Evolutionary conservation across 768 basidiomycete genomes (phyloP).

Genomic region (Pleurotus citrinopileatus): DNA sequence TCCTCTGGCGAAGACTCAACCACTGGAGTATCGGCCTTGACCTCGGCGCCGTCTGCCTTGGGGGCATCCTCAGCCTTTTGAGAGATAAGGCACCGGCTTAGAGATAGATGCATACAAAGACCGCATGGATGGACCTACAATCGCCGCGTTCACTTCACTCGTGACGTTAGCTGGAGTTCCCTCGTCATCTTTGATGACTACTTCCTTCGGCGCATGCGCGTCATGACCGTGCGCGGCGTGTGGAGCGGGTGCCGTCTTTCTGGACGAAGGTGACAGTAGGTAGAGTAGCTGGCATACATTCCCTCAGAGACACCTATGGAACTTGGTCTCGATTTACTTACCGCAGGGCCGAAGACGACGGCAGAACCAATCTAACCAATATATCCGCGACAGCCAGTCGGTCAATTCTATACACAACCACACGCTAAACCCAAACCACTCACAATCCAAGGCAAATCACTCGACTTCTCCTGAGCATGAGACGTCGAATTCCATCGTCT

Average conservation of each 20-base stretch:
- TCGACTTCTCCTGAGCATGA: conserved; percentile 13
- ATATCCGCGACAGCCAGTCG: background rate
- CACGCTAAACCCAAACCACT: background rate
- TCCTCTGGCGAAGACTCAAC: background rate
- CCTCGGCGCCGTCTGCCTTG: conserved; percentile 9
- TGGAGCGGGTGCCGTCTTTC: conserved; percentile 3
- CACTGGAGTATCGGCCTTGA: background rate
- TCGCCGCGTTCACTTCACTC: conserved; percentile 10
- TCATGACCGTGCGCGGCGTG: conserved; percentile 11
- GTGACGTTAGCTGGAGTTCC: conserved; percentile 14
- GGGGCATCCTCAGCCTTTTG: conserved; percentile 15
- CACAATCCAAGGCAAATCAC: conserved; percentile 18
- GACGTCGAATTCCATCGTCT: conserved; percentile 14
- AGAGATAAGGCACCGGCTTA: background rate
- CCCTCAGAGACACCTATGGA: background rate
- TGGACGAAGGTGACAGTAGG: conserved; percentile 15
- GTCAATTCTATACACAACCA: background rate
- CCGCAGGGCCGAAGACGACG: conserved; percentile 14
- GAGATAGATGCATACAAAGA: background rate
- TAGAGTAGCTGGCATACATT: conserved; percentile 13
- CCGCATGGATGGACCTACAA: conserved; percentile 13
- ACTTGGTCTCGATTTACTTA: background rate
- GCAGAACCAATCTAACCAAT: conserved; percentile 15
- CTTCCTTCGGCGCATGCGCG: conserved; percentile 5
- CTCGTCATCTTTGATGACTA: conserved; percentile 18